A percentile compares a stretch with the other conserved stretches of the same genome.
These are phyloP conservation scores for Trypanosoma congolense DNA, from an alignment of 208 protist genomes.

Conservation along the genomic window DNA sequence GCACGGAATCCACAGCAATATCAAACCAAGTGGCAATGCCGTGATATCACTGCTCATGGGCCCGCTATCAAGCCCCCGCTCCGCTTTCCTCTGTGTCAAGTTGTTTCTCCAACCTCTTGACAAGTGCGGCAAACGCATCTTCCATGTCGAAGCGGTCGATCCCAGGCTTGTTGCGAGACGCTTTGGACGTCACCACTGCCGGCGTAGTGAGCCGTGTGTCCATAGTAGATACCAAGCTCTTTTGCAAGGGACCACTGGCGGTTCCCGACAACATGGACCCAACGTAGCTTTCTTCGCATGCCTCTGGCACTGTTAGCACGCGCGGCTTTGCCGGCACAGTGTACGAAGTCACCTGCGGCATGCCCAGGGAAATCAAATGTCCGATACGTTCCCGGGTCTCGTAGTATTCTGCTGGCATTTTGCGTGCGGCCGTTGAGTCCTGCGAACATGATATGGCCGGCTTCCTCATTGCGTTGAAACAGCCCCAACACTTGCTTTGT, in stretches of 20 bases:
- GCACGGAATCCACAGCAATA: no score
- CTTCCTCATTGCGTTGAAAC: background rate
- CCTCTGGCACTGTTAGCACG: slow-evolving; percentile 6
- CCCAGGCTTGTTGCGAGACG: background rate
- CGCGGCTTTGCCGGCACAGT: slow-evolving; percentile 8
- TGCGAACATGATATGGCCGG: background rate
- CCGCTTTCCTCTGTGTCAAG: slow-evolving; percentile 15
- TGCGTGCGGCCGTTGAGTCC: background rate
- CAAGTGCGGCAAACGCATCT: slow-evolving; percentile 22
- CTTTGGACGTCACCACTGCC: background rate
- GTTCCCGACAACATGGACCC: background rate
- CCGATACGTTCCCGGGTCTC: slow-evolving; percentile 36
- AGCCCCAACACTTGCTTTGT: no score
- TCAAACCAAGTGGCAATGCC: no score
- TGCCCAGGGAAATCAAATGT: slow-evolving; percentile 12
- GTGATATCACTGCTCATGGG: background rate
- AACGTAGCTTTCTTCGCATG: background rate
- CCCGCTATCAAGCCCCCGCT: background rate
- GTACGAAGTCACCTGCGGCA: slow-evolving; percentile 23
- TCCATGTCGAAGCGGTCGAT: slow-evolving; percentile 18
- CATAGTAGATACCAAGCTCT: background rate
- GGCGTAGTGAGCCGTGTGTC: background rate
- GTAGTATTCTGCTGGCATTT: slow-evolving; percentile 37
- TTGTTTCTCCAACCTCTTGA: slow-evolving; percentile 16
- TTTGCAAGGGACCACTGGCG: background rate